Evolutionary conservation across 352 stramenopile species (phyloP).

Genomic region (Phytophthora lateralis): DNA sequence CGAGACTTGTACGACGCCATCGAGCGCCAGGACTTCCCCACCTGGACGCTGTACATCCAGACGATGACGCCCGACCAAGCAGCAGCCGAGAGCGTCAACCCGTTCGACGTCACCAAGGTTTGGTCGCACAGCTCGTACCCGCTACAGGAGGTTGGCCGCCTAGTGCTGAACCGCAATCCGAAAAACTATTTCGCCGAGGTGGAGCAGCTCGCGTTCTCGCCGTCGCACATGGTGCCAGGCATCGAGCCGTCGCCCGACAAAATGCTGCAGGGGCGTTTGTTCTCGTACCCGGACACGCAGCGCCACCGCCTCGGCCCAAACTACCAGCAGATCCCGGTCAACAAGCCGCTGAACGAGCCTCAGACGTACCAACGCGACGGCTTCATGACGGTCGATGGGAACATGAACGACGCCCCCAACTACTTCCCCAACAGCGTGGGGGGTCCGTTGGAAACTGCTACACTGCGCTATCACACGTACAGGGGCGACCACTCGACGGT

Average conservation of each 20-base stretch:
- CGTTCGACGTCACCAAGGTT: conserved; percentile 94
- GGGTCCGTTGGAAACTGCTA: conserved; percentile 42
- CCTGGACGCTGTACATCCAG: conserved; percentile 92
- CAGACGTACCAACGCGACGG: conserved; percentile 89
- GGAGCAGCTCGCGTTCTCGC: conserved; percentile 92
- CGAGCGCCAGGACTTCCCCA: conserved; percentile 72
- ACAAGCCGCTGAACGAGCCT: conserved; percentile 69
- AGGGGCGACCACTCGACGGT: conserved; percentile 42
- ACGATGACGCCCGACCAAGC: conserved; percentile 89
- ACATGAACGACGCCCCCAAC: conserved; percentile 76
- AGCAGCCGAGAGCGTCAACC: conserved; percentile 67
- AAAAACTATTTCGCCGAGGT: conserved; percentile 94
- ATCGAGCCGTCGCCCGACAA: conserved; percentile 88
- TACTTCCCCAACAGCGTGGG: conserved; percentile 91
- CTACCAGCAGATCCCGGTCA: conserved; percentile 91
- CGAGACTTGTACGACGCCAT: conserved; percentile 93
- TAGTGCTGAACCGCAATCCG: conserved; percentile 93
- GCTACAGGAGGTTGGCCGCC: conserved; percentile 80
- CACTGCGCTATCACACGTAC: conserved; percentile 38
- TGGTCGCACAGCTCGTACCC: conserved; percentile 90
- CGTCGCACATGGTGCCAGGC: conserved; percentile 89
- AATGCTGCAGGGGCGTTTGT: conserved; percentile 90
- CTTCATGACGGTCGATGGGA: conserved; percentile 75
- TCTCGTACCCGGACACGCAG: conserved; percentile 91
- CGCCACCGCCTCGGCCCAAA: conserved; percentile 87